These are phyloP conservation scores for Alloteropsis semialata DNA, from an alignment of 176 grass and related monocot genomes.

Conservation along the genomic window DNA sequence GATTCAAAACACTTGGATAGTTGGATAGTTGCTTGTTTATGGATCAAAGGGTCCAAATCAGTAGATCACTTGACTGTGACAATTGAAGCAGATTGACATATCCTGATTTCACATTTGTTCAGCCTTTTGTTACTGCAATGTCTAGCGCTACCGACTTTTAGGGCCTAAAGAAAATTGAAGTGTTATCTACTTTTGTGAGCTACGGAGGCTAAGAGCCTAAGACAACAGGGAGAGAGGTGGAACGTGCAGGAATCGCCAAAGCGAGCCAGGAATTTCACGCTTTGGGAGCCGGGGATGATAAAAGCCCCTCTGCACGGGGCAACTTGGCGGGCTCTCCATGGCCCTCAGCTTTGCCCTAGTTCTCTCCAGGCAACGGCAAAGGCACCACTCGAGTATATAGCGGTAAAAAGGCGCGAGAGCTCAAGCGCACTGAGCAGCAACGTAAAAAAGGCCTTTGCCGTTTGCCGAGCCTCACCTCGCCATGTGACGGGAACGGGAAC, in stretches of 20 bases:
- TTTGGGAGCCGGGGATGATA: slow-evolving; percentile 26
- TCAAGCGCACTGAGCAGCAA: background rate
- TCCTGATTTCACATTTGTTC: background rate
- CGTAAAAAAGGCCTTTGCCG: slow-evolving; percentile 25
- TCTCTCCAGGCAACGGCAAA: slow-evolving; percentile 28
- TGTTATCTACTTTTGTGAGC: background rate
- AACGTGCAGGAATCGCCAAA: slow-evolving; percentile 14
- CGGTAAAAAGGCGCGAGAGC: slow-evolving; percentile 7
- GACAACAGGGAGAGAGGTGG: background rate
- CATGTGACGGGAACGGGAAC: background rate
- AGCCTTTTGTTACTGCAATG: background rate
- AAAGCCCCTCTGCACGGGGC: slow-evolving; percentile 40
- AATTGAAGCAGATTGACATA: background rate
- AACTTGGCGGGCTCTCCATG: background rate
- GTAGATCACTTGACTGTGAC: background rate
- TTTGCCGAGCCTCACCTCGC: background rate
- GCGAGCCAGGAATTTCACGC: slow-evolving; percentile 21
- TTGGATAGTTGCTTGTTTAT: no score
- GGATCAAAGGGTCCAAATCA: background rate
- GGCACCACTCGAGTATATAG: slow-evolving; percentile 19
- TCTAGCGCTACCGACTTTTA: background rate
- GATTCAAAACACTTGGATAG: no score
- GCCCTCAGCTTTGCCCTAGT: background rate
- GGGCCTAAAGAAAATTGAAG: background rate
- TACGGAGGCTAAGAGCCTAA: background rate